Conservation (phyloP, 768 basidiomycete genomes). For the Lactarius sp. region DNA sequence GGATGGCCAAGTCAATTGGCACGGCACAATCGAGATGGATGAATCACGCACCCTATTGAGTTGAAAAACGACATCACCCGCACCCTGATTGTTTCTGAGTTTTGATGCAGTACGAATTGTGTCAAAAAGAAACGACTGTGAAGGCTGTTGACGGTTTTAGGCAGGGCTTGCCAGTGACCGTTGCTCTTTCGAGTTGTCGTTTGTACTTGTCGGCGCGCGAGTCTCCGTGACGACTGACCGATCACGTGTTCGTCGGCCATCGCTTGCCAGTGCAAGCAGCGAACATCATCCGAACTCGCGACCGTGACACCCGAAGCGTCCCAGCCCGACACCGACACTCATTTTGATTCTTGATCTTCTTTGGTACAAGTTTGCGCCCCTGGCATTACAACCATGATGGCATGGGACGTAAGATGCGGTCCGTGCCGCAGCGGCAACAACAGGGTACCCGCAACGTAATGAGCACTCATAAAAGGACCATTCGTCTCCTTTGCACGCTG, state of each 20-base stretch:
- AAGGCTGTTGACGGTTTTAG: not conserved
- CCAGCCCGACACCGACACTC: not conserved
- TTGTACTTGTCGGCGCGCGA: not conserved
- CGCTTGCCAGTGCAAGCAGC: not conserved
- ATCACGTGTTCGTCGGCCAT: slow-evolving; percentile 14
- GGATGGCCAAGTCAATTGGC: not conserved
- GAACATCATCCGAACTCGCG: not conserved
- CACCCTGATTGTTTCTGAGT: not conserved
- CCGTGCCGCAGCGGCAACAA: too few relatives aligned
- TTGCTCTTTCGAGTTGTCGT: not conserved
- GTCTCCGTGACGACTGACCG: slow-evolving; percentile 21
- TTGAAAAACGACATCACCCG: slow-evolving; percentile 75
- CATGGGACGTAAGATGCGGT: not conserved
- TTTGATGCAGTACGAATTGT: not conserved
- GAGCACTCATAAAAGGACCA: not conserved
- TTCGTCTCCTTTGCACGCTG: not conserved
- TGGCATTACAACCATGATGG: not conserved
- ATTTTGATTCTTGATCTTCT: not conserved
- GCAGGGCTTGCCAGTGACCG: not conserved
- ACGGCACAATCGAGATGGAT: slow-evolving; percentile 1
- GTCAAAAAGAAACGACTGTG: not conserved
- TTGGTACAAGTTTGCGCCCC: not conserved
- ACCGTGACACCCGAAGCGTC: not conserved
- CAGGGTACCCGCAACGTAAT: not conserved
- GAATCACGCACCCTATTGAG: slow-evolving; percentile 57